Conservation (phyloP, 1,284 basidiomycete species). For the Papiliotrema nemorosa region DNA sequence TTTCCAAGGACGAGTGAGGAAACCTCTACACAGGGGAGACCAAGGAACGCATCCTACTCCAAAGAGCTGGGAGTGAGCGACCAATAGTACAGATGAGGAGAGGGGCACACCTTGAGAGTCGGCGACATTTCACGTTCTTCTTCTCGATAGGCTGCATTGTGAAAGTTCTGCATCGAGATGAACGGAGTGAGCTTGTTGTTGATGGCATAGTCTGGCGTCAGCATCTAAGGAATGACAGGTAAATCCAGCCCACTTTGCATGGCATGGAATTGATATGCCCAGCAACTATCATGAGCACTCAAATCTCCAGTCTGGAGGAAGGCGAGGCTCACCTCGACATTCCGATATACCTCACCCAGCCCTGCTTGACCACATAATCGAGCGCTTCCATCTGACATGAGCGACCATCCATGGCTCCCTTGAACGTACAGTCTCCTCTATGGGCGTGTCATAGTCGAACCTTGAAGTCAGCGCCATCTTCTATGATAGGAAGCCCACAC, state of each 20-base stretch:
- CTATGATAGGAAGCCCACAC: neutral
- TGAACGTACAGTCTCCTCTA: conserved; percentile 9
- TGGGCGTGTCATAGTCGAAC: conserved; percentile 57
- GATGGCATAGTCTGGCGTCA: conserved; percentile 44
- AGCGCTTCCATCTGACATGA: conserved; percentile 60
- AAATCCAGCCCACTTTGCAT: conserved; percentile 41
- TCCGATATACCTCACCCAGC: conserved; percentile 65
- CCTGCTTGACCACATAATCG: conserved; percentile 63
- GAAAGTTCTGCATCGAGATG: conserved; percentile 66
- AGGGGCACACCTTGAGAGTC: conserved; percentile 31
- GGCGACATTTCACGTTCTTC: conserved; percentile 62
- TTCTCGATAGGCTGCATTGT: conserved; percentile 58
- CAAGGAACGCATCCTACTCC: conserved; percentile 49
- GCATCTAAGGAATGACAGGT: neutral
- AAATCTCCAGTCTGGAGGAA: neutral
- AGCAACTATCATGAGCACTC: conserved; percentile 24
- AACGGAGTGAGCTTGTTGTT: conserved; percentile 60
- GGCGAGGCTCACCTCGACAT: conserved; percentile 53
- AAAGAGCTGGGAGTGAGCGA: conserved; percentile 22
- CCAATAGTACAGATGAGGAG: neutral
- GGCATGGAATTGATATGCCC: conserved; percentile 49
- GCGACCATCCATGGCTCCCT: neutral
- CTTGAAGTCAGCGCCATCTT: conserved; percentile 51
- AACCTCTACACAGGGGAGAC: conserved; percentile 38
- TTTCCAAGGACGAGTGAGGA: conserved; percentile 27